Evolutionary conservation across 1,284 basidiomycete genomes (phyloP), one percentile per base, ranked within the genome.

Genomic region (Leccinum holopus): DNA sequence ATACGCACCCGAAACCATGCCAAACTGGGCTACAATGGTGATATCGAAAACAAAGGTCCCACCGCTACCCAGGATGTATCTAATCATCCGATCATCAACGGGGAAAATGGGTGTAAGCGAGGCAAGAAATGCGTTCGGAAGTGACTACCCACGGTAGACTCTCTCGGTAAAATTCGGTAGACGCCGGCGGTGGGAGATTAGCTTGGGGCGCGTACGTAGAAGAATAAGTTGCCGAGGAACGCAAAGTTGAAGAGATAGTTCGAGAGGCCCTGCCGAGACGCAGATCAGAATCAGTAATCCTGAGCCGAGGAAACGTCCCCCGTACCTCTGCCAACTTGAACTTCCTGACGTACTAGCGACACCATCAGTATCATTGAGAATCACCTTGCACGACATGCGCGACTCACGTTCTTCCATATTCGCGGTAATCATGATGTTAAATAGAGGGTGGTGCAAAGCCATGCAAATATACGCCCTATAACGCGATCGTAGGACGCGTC

Each of bases 361-460:
- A 59, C 12, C 10, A 14, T 64, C 52, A 47, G 57, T 37, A 28
- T 37, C 18, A 33, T 39, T 18, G 57, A 33, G 61, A 61, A 62
- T 51, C 61, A 41, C 47, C 37, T 25, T 37, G 59, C 28, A 60
- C 55, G n/a, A 62, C 37, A 49, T 55, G 14, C 10, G 61, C n/a
- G 7, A 87, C 93, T 76, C 73, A 96, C 94, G 70, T 97, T 97
- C 77, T 95, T 96, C 95, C 95, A 97, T 66, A 98, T 97, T 76
- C 97, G 95, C 32, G 95, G 95, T 69, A 97, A 78, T 58, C 95
- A 86, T 3, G 91, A 94, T 5, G 95, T 97, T 30, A 98, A 79
- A 76, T 98, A 98, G 21, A 97, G 79, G 1, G 87, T 92, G 1
- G 95, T 94, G 73, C 95, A 97, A 32, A 89, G 73, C 95, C 95